These are phyloP conservation scores for Fusarium piperis DNA, from an alignment of 2,329 filamentous ascomycete species.

Conservation along the genomic window DNA sequence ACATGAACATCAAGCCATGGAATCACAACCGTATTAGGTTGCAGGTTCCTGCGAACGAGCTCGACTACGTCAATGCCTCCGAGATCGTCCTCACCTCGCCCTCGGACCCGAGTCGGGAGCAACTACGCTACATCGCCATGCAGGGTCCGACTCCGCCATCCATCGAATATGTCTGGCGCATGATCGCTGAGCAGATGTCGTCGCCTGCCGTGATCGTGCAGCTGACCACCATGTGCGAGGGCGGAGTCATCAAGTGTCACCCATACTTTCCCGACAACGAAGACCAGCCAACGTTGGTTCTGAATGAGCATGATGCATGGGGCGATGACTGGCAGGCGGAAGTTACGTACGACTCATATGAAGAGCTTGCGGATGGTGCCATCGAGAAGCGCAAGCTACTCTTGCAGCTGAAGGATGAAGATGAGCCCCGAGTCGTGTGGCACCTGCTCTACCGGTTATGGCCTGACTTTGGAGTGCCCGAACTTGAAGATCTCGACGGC, in stretches of 20 bases:
- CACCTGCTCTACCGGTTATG: conserved; percentile 88
- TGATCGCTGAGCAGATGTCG: conserved; percentile 82
- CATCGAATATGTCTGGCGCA: conserved; percentile 89
- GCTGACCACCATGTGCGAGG: conserved; percentile 89
- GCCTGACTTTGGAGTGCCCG: conserved; percentile 90
- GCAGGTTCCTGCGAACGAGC: conserved; percentile 75
- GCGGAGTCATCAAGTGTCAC: conserved; percentile 82
- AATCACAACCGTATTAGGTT: conserved; percentile 86
- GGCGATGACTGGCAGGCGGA: conserved; percentile 74
- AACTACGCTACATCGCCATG: conserved; percentile 84
- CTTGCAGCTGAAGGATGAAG: conserved; percentile 60
- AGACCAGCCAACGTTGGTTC: conserved; percentile 61
- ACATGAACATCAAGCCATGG: conserved; percentile 90
- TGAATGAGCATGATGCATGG: conserved; percentile 73
- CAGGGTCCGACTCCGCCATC: conserved; percentile 86
- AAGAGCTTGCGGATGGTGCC: conserved; percentile 64
- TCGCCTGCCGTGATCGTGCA: conserved; percentile 88
- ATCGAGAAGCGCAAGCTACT: conserved; percentile 80
- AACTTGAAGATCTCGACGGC: conserved; percentile 70
- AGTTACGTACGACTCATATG: conserved; percentile 72
- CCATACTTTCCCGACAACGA: conserved; percentile 80
- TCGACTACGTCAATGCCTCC: conserved; percentile 87
- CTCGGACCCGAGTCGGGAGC: conserved; percentile 49
- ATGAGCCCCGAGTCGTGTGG: conserved; percentile 71
- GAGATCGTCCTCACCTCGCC: conserved; percentile 67